Evolutionary conservation across 495 filamentous ascomycete genomes (phyloP).

Genomic region (Umbilicaria muhlenbergii): DNA sequence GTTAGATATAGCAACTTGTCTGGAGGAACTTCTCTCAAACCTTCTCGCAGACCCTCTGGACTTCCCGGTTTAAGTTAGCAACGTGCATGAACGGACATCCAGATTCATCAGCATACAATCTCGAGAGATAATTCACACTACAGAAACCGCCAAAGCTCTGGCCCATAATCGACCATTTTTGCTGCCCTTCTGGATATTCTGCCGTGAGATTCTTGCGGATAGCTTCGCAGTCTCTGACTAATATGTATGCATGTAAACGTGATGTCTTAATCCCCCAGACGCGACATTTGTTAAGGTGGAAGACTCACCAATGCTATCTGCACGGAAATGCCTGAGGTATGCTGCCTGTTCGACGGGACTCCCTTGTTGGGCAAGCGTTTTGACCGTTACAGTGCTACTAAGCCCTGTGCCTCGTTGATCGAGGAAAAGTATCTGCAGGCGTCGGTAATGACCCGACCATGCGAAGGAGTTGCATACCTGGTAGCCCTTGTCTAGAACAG

Average conservation of each 20-base stretch:
- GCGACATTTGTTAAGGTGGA: too few species aligned
- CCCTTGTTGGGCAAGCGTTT: slow-evolving; percentile 48
- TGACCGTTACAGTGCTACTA: slow-evolving; percentile 60
- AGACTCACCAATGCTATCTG: slow-evolving; percentile 50
- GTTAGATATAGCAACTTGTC: neutral
- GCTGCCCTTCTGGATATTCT: slow-evolving; percentile 51
- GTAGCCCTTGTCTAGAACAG: slow-evolving; percentile 68
- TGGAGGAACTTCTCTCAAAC: slow-evolving; percentile 4
- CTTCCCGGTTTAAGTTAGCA: slow-evolving; percentile 13
- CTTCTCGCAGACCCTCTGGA: slow-evolving; percentile 60
- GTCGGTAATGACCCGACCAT: neutral
- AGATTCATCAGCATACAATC: slow-evolving; percentile 31
- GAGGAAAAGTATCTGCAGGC: slow-evolving; percentile 52
- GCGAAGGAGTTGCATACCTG: slow-evolving; percentile 21
- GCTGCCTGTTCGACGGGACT: slow-evolving; percentile 50
- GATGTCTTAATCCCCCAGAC: neutral
- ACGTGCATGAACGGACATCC: neutral
- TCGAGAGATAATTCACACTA: slow-evolving; percentile 62
- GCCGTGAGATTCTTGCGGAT: slow-evolving; percentile 56
- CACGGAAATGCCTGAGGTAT: slow-evolving; percentile 76
- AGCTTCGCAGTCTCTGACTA: slow-evolving; percentile 74
- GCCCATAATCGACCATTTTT: slow-evolving; percentile 72
- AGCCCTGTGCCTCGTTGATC: slow-evolving; percentile 85
- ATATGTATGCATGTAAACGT: neutral
- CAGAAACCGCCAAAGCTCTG: slow-evolving; percentile 92